A percentile compares a stretch with the other conserved stretches of the same genome.
Evolutionary conservation across 257 asterid genomes (phyloP).

Genomic region (Rehmannia glutinosa): DNA sequence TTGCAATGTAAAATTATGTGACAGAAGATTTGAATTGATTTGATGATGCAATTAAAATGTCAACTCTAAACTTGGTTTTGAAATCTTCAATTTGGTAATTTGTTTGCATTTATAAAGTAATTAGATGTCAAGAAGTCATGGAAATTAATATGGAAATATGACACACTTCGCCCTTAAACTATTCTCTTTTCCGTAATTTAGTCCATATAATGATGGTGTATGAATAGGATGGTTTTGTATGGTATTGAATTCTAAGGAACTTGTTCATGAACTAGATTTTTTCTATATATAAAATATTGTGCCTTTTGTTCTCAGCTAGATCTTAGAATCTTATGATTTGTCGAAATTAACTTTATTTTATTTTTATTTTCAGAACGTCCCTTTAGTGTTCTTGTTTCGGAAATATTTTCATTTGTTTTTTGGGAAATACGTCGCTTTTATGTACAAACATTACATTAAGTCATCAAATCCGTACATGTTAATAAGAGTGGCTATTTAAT

Average conservation of each 20-base stretch:
- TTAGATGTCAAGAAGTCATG: neutral
- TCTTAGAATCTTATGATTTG: conserved; percentile 10
- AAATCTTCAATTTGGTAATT: neutral
- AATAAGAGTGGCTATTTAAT: too few relatives aligned
- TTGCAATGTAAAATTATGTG: too few relatives aligned
- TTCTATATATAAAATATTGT: neutral
- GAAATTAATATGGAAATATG: neutral
- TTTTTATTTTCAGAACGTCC: neutral
- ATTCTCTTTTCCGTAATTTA: neutral
- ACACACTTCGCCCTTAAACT: too few relatives aligned
- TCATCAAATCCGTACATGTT: too few relatives aligned
- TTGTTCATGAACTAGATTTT: conserved; percentile 8
- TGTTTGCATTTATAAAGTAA: neutral
- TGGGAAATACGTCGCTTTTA: too few relatives aligned
- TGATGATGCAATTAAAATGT: too few relatives aligned
- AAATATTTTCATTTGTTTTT: too few relatives aligned
- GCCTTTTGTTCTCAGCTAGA: conserved; percentile 7
- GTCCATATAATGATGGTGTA: neutral
- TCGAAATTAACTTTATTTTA: neutral
- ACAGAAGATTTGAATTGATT: too few relatives aligned
- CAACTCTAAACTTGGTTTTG: neutral
- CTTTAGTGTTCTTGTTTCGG: too few relatives aligned
- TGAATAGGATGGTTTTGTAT: neutral
- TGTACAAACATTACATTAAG: too few relatives aligned
- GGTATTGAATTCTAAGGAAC: neutral